Percentiles rank a stretch among this genome's conserved stretches.
Conservation (phyloP, 352 stramenopile genomes). For the Plasmopara viticola region DNA sequence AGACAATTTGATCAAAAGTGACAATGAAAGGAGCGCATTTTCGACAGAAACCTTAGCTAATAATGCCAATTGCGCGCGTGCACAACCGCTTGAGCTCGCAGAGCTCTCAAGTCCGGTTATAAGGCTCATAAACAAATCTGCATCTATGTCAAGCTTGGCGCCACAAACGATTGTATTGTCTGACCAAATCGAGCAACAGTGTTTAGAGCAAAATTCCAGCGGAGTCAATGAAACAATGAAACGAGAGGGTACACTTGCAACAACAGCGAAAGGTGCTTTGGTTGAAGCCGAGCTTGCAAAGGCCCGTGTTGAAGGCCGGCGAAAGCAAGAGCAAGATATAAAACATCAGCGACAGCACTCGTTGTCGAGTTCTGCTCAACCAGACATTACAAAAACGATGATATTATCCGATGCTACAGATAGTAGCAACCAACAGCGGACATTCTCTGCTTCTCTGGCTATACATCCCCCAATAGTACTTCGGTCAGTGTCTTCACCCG, state of each 20-base stretch:
- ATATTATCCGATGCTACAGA: not conserved
- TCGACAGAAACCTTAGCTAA: not conserved
- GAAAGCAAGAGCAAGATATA: conserved; percentile 48
- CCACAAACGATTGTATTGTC: not conserved
- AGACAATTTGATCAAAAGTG: not conserved
- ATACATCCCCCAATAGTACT: conserved; percentile 4
- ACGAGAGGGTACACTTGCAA: conserved; percentile 32
- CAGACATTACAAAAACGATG: not conserved
- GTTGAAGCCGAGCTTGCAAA: conserved; percentile 68
- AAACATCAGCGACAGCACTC: conserved; percentile 26
- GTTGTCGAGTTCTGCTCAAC: not conserved
- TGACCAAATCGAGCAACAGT: conserved; percentile 2
- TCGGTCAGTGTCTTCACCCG: conserved; percentile 29
- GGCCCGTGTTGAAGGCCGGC: conserved; percentile 49
- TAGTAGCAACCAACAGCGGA: too few species aligned
- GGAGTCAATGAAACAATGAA: conserved; percentile 10
- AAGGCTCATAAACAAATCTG: not conserved
- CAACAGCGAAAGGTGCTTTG: conserved; percentile 50
- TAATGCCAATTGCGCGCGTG: conserved; percentile 2
- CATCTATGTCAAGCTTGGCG: not conserved
- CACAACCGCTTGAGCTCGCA: conserved; percentile 4
- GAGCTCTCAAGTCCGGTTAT: not conserved
- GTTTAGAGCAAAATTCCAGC: not conserved
- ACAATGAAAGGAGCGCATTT: not conserved
- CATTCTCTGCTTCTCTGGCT: conserved; percentile 4